Percentiles rank a stretch among this genome's conserved stretches.
These are phyloP conservation scores for Saccharomycopsis synnaedendra DNA, from an alignment of 805 yeast species.

Conservation along the genomic window DNA sequence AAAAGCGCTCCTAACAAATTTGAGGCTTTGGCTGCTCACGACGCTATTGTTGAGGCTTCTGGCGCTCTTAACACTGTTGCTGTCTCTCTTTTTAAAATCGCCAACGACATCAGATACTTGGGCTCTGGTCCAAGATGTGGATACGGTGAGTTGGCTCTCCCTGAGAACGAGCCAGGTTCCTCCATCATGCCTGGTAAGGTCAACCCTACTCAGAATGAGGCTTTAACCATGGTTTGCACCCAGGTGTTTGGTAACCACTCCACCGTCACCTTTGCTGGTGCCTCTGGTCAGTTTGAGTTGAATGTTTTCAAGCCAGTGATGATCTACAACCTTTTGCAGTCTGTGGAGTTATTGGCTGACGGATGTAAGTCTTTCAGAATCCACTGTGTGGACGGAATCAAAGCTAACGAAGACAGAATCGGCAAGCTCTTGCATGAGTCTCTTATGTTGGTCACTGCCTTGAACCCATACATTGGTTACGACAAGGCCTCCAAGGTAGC, in stretches of 20 bases:
- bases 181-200: slow-evolving; percentile 99
- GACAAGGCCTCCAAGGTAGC: slow-evolving; percentile 97
- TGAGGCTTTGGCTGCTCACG: slow-evolving; percentile 98
- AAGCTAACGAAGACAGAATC: slow-evolving; percentile 82
- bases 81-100: slow-evolving; percentile 87
- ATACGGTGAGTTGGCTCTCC: slow-evolving; percentile 88
- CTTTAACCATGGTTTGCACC: slow-evolving; percentile 94
- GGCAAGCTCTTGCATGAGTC: slow-evolving; percentile 85
- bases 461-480: slow-evolving; percentile 98
- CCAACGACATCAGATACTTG: slow-evolving; percentile 94
- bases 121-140: slow-evolving; percentile 99
- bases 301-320: slow-evolving; percentile 96
- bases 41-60: slow-evolving; percentile 94
- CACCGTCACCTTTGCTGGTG: slow-evolving; percentile 93
- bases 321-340: slow-evolving; percentile 81
- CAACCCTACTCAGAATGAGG: slow-evolving; percentile 98
- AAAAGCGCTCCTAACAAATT: slow-evolving; percentile 96
- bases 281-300: slow-evolving; percentile 97
- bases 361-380: slow-evolving; percentile 83
- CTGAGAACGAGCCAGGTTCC: slow-evolving; percentile 99
- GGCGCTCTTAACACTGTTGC: slow-evolving; percentile 97
- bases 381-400: slow-evolving; percentile 91
- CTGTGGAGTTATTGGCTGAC: slow-evolving; percentile 82
- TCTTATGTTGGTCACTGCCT: slow-evolving; percentile 95
- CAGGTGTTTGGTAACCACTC: slow-evolving; percentile 97